Base-by-base conservation (phyloP, 2,329 filamentous ascomycete genomes). In the Gremmenia infestans region DNA sequence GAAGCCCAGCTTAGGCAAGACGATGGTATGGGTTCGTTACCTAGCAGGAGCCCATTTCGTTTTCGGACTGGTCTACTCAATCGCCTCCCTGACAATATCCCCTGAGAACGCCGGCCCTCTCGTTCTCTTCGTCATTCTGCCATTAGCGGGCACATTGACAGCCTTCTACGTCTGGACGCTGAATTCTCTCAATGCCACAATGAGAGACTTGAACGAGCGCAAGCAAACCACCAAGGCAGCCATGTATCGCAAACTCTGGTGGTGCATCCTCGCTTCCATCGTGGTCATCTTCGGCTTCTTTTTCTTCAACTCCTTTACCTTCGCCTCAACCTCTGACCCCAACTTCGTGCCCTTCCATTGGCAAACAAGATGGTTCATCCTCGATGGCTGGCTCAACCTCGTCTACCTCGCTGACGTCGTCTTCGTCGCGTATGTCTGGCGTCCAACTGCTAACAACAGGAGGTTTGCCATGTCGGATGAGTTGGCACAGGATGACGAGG, bases 201-300 rank as follows among this genome's bases (percentile, higher is more conserved):
- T 97, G 76, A 97, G 97, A 74, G 93, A 97, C 67, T 81, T 99
- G n/a, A 81, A 88, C 54, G 90, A 96, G 68, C 87, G 94, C 63
- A 97, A 96, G 74, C 94, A 99, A 74, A 87, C 89, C 66, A 87
- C 88, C 66, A 99, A 99, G 72, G 91, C 92, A 48, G 74, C 83
- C 73, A 99, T 99, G 95, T 99, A 97, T 75, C 92, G 89, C 75
- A 96, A 95, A 72, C 83, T 99, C 14, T 99, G 95, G 92, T 99
- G 92, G 92, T 93, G 91, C 71, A 96, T 99, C 58, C 79, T 99
- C 47, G 79, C 83, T 61, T 96, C 89, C 71, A 96, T 99, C 70
- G 76, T 97, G 49, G 90, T 97, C 65, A 97, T 97, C 65, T 99
- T 99, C 66, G 91, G 81, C 55, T 99, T 99, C 77, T 97, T 99